phyloP scores from a whole-genome alignment of 1,139 yeast species.

The Kluyveromyces sp. region DNA sequence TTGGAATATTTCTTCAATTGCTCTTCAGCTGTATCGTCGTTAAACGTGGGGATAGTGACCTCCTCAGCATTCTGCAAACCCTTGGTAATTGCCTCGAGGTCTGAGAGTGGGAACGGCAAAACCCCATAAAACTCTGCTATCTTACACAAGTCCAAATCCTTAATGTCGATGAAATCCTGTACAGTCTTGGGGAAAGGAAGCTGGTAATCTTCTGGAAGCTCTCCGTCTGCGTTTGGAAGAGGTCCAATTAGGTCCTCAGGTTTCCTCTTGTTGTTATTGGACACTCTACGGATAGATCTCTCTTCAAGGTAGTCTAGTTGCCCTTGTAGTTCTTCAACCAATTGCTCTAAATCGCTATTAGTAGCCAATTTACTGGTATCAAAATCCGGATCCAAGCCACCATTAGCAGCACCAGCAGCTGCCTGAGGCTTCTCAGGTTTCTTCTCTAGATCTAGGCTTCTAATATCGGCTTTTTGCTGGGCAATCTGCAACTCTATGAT shows the following conservation, averaged over 20 bases:
- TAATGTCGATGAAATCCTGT: slow-evolving; percentile 43
- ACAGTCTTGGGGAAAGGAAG: slow-evolving; percentile 53
- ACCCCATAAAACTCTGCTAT: slow-evolving; percentile 67
- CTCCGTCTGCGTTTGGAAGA: slow-evolving; percentile 68
- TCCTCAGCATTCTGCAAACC: slow-evolving; percentile 34
- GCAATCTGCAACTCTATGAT: slow-evolving; percentile 59
- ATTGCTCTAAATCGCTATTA: slow-evolving; percentile 73
- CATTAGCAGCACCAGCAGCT: background rate
- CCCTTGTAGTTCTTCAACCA: slow-evolving; percentile 83
- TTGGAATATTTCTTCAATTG: slow-evolving; percentile 31
- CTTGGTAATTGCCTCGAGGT: slow-evolving; percentile 39
- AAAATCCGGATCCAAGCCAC: slow-evolving; percentile 12
- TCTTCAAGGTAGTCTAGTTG: slow-evolving; percentile 71
- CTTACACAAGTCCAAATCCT: slow-evolving; percentile 39
- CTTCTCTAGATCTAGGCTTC: slow-evolving; percentile 25
- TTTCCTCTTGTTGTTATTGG: slow-evolving; percentile 41
- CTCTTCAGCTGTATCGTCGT: slow-evolving; percentile 6
- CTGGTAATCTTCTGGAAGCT: slow-evolving; percentile 41
- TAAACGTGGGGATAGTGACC: slow-evolving; percentile 21
- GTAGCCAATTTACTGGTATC: slow-evolving; percentile 61
- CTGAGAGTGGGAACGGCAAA: slow-evolving; percentile 45
- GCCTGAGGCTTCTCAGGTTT: slow-evolving; percentile 10
- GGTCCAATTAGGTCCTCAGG: slow-evolving; percentile 42
- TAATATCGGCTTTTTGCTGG: slow-evolving; percentile 32
- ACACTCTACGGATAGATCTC: slow-evolving; percentile 51